Percentiles rank a stretch among this genome's conserved stretches.
phyloP scores from a whole-genome alignment of 2,329 filamentous ascomycete species.

The Scorias spongiosa region DNA sequence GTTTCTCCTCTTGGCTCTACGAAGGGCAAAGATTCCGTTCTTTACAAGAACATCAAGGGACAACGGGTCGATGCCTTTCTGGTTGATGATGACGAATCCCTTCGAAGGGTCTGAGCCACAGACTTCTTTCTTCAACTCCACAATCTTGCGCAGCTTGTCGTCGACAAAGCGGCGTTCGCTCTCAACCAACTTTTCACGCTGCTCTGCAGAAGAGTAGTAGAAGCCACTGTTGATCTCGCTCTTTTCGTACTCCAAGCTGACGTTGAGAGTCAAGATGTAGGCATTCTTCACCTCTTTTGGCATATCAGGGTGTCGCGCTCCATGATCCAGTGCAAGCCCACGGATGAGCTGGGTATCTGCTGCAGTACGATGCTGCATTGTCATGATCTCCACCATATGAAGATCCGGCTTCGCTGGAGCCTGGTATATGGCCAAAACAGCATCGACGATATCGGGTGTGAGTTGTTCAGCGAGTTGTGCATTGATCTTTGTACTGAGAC shows the following conservation, averaged over 20 bases:
- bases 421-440: conserved; percentile 86
- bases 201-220: conserved; percentile 94
- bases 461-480: conserved; percentile 74
- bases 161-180: conserved; percentile 93
- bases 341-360: conserved; percentile 93
- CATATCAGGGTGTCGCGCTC: conserved; percentile 95
- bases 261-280: conserved; percentile 86
- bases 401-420: conserved; percentile 83
- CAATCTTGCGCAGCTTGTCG: conserved; percentile 90
- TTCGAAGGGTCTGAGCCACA: conserved; percentile 89
- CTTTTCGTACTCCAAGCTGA: conserved; percentile 97
- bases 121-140: conserved; percentile 94
- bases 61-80: conserved; percentile 96
- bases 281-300: conserved; percentile 92
- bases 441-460: conserved; percentile 89
- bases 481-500: conserved; percentile 90
- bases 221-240: conserved; percentile 98
- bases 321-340: conserved; percentile 85
- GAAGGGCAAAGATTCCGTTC: conserved; percentile 90
- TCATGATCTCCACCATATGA: conserved; percentile 99
- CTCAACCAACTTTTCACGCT: conserved; percentile 95
- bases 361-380: conserved; percentile 95
- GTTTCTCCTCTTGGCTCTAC: conserved; percentile 92
- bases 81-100: conserved; percentile 95
- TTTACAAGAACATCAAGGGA: conserved; percentile 93